Evolutionary conservation across 345 rosid species (phyloP).

Genomic region (Linum lewisii): DNA sequence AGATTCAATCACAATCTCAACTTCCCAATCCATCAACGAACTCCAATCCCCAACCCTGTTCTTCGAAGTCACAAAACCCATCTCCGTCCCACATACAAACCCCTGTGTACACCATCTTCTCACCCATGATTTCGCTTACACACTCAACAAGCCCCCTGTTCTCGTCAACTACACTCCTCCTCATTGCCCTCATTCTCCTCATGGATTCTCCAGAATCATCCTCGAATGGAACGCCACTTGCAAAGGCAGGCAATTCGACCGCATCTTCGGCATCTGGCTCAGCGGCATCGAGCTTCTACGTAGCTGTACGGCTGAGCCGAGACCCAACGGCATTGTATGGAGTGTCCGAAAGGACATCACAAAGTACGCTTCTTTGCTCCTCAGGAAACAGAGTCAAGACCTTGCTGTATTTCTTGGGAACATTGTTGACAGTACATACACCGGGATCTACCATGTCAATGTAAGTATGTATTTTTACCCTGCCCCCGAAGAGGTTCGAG

Average conservation of each 20-base stretch:
- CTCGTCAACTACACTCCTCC: constrained; percentile 66
- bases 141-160: constrained; percentile 59
- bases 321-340: constrained; percentile 62
- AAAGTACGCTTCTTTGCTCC: constrained; percentile 59
- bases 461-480: constrained; percentile 61
- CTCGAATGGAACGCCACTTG: constrained; percentile 78
- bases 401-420: constrained; percentile 72
- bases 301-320: constrained; percentile 96
- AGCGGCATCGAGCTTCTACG: constrained; percentile 85
- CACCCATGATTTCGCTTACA: constrained; percentile 61
- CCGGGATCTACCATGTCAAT: constrained; percentile 75
- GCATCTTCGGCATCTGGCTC: constrained; percentile 86
- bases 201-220: constrained; percentile 52
- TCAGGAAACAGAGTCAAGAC: constrained; percentile 40
- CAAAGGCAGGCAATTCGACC: constrained; percentile 71
- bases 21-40: constrained; percentile 16
- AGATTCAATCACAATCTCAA: not conserved
- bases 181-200: constrained; percentile 33
- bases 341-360: constrained; percentile 69
- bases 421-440: constrained; percentile 50
- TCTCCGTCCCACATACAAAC: constrained; percentile 22
- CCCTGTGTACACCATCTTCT: constrained; percentile 56
- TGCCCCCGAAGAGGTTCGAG: not conserved
- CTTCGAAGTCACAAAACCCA: constrained; percentile 78
- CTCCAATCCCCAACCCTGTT: constrained; percentile 51